Conservation (phyloP, 2,329 filamentous ascomycete species). For the Trichoderma semiorbis region DNA sequence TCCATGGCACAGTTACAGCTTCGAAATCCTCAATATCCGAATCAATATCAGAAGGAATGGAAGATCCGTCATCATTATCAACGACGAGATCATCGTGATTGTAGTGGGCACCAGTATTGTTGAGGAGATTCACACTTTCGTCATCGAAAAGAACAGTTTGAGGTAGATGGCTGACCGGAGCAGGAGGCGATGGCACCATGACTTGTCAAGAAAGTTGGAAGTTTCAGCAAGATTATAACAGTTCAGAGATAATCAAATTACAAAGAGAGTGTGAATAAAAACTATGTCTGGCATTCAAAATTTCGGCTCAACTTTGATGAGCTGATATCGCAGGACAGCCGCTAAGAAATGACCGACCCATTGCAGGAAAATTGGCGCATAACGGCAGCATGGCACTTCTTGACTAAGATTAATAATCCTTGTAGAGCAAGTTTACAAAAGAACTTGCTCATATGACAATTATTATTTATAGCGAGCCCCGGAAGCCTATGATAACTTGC, state of each 20-base stretch:
- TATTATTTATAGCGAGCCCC: background rate
- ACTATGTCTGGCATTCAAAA: background rate
- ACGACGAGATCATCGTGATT: background rate
- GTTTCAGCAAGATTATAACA: background rate
- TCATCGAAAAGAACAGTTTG: background rate
- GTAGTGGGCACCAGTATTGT: background rate
- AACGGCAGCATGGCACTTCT: background rate
- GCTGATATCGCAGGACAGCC: background rate
- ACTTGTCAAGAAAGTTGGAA: background rate
- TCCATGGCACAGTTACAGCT: slow-evolving; percentile 36
- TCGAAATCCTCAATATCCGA: slow-evolving; percentile 45
- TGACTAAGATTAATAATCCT: background rate
- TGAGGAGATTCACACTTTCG: background rate
- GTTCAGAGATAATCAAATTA: background rate
- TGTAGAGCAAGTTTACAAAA: background rate
- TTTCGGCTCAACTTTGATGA: background rate
- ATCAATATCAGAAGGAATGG: slow-evolving; percentile 29
- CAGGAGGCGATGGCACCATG: background rate
- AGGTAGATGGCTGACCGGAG: background rate
- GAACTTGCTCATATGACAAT: background rate
- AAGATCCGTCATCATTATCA: slow-evolving; percentile 20
- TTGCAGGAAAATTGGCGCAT: background rate
- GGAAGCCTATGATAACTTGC: background rate
- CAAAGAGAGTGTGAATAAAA: background rate
- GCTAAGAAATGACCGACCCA: background rate